Conservation (phyloP, 2,329 filamentous ascomycete species). For the Cladosporium sp. region DNA sequence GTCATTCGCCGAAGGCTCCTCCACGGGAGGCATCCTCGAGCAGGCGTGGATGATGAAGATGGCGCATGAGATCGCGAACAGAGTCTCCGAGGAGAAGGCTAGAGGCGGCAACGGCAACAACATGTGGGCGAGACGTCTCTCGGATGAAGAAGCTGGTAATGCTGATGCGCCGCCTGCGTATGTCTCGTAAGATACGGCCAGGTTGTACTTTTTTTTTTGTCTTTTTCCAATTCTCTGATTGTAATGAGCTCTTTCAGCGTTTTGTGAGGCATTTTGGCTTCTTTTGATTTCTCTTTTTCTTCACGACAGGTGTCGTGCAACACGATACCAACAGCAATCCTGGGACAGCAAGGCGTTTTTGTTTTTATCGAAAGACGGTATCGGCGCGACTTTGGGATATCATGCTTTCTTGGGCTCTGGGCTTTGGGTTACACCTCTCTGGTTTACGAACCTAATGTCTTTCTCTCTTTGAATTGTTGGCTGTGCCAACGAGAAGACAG, state of each 20-base stretch:
- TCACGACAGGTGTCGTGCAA: neutral
- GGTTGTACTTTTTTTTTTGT: neutral
- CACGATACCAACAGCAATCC: neutral
- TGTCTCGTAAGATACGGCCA: slow-evolving; percentile 24
- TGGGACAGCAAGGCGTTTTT: slow-evolving; percentile 7
- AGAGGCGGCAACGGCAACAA: no score
- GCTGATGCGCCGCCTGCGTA: slow-evolving; percentile 33
- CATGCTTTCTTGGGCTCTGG: no score
- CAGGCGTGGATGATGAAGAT: slow-evolving; percentile 91
- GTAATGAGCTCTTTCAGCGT: slow-evolving; percentile 6
- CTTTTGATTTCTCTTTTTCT: neutral
- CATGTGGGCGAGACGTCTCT: slow-evolving; percentile 14
- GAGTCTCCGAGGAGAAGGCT: slow-evolving; percentile 81
- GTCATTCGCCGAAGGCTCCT: slow-evolving; percentile 17
- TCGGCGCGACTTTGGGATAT: slow-evolving; percentile 6
- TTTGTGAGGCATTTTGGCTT: neutral
- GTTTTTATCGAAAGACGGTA: neutral
- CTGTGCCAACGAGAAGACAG: no score
- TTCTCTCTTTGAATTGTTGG: no score
- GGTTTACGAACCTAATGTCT: no score
- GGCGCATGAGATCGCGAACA: slow-evolving; percentile 82
- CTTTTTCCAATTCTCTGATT: neutral
- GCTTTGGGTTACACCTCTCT: no score
- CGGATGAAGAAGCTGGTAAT: neutral
- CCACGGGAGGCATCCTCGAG: slow-evolving; percentile 58